These are phyloP conservation scores for Juncus effusus DNA, from an alignment of 176 grass and related monocot species.

Conservation along the genomic window DNA sequence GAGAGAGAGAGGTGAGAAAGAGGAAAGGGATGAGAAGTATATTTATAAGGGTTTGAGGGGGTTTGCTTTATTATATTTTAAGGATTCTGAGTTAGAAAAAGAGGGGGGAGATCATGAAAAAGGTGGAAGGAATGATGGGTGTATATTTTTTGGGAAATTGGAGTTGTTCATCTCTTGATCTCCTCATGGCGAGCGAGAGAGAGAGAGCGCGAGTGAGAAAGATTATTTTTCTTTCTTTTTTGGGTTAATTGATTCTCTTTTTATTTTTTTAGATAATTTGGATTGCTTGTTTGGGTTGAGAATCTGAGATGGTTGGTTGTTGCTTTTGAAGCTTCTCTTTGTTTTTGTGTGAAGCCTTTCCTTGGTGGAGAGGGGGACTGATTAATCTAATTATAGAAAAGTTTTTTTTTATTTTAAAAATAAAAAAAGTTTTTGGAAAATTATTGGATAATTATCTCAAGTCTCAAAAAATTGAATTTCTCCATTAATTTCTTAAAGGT, in stretches of 20 bases:
- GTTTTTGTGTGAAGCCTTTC: slow-evolving; percentile 5
- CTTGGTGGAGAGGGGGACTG: slow-evolving; percentile 9
- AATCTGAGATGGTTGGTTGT: slow-evolving; percentile 8
- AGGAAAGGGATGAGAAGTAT: slow-evolving; percentile 9
- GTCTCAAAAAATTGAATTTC: too few species aligned
- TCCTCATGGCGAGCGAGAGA: slow-evolving; percentile 5
- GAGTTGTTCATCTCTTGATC: slow-evolving; percentile 5
- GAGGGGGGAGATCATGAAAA: slow-evolving; percentile 18
- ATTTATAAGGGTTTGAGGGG: slow-evolving; percentile 22
- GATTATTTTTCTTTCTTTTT: slow-evolving; percentile 8
- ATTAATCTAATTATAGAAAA: not conserved
- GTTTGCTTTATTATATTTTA: too few species aligned
- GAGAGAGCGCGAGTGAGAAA: slow-evolving; percentile 10
- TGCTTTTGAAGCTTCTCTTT: slow-evolving; percentile 31
- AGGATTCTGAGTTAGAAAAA: not conserved
- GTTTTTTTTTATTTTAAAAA: not conserved
- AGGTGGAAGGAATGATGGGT: slow-evolving; percentile 24
- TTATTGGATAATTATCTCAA: slow-evolving; percentile 1
- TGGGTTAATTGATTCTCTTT: slow-evolving; percentile 26
- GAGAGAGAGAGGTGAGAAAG: slow-evolving; percentile 9
- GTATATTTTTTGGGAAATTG: slow-evolving; percentile 2
- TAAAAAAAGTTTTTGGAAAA: not conserved
- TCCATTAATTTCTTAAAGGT: too few species aligned
- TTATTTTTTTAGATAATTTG: slow-evolving; percentile 16
- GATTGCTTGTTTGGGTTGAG: slow-evolving; percentile 20